Base-by-base conservation (phyloP, 179 eudicot genomes). In the Silene noctiflora region DNA sequence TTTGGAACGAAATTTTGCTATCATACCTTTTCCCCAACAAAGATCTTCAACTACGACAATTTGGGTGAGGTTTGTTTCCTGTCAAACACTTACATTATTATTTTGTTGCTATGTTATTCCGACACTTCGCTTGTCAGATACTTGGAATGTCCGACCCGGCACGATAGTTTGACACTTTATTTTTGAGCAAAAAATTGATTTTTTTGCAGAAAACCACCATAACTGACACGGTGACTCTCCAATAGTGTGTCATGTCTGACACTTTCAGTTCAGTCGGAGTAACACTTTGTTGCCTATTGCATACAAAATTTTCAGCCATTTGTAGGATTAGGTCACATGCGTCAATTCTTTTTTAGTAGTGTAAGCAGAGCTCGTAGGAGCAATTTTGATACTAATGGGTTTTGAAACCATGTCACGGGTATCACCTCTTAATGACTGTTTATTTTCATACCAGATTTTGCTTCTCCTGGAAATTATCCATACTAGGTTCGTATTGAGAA, bases 1-100 rank as follows among this genome's bases (percentile, higher is more conserved):
- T 68, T 66, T 90, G 94, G 94, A 90, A 90, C 55, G 91, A 90
- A 81, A 80, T 90, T 73, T 48, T 90, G 75, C 72, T 90, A 58
- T 82, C 87, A 14, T 76, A 79, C 65, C 81, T 89, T 71, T 81
- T 83, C 66, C 73, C 81, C 35, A 66, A 67, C 77, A 39, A 71
- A n/a, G 80, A 76, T 71, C 68, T 75, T 62, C 53, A 73, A 44
- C 67, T 70, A 17, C 21, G 42, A 22, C 69, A 42, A 80, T 67
- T 39, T n/a, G 19, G 5, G 25, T 35, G 63, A 55, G 68, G 39
- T 75, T 22, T 42, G 65, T 53, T 25, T 60, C 10, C 72, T 58
- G 25, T 71, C 62, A 27, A 62, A 12, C 63, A 19, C 31, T 17
- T 19, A 48, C 6, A 27, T 19, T 42, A 75, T 69, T 11, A 33